These are phyloP conservation scores for Trichosporon sp. DNA, from an alignment of 1,284 basidiomycete species.

Conservation along the genomic window DNA sequence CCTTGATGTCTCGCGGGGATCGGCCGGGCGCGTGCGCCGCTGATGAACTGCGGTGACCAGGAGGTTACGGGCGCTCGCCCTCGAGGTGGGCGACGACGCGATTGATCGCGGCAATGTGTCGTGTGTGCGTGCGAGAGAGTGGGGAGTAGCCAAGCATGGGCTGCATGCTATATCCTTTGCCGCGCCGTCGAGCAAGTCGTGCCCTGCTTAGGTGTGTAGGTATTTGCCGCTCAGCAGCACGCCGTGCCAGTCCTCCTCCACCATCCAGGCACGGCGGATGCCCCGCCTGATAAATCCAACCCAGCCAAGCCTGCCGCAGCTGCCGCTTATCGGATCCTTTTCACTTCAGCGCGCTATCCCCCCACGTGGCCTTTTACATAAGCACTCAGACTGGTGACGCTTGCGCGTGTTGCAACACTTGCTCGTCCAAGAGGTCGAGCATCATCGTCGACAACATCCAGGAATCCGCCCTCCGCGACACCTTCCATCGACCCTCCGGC, in stretches of 20 bases:
- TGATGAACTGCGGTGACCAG: neutral
- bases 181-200: neutral
- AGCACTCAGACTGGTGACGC: conserved; percentile 3
- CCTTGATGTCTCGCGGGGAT: neutral
- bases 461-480: neutral
- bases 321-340: neutral
- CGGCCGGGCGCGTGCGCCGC: neutral
- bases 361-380: conserved; percentile 5
- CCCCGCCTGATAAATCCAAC: neutral
- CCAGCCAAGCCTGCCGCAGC: too few species aligned
- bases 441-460: neutral
- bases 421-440: neutral
- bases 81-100: neutral
- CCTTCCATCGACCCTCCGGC: neutral
- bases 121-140: neutral
- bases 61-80: neutral
- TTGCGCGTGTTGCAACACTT: conserved; percentile 11
- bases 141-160: neutral
- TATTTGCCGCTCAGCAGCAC: neutral
- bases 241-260: neutral
- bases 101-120: neutral
- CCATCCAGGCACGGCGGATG: neutral
- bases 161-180: neutral
- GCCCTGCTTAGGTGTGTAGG: neutral
- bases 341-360: neutral